phyloP scores from a whole-genome alignment of 352 stramenopile species.

The Discostella stelligera region DNA sequence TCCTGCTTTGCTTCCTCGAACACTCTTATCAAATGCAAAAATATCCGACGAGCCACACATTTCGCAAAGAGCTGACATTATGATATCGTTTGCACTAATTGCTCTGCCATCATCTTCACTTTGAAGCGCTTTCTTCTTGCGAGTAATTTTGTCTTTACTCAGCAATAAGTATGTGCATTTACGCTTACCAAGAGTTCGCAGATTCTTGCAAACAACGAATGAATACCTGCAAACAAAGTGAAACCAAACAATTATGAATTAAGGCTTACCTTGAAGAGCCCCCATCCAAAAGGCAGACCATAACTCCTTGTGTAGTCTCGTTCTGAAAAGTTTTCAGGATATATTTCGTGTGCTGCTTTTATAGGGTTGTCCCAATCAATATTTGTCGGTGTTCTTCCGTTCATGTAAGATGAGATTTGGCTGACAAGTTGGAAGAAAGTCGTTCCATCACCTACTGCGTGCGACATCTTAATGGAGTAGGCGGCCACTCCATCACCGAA shows the following conservation, averaged over 20 bases:
- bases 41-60: constrained; percentile 51
- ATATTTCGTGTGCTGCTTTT: constrained; percentile 53
- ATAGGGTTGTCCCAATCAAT: constrained; percentile 56
- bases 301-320: constrained; percentile 50
- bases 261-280: constrained; percentile 27
- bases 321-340: constrained; percentile 52
- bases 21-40: constrained; percentile 55
- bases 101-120: neutral
- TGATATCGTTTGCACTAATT: constrained; percentile 53
- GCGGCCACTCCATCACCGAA: constrained; percentile 48
- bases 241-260: neutral
- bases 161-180: constrained; percentile 46
- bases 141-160: constrained; percentile 49
- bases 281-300: constrained; percentile 49
- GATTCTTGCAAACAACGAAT: constrained; percentile 23
- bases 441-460: constrained; percentile 49
- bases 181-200: constrained; percentile 37
- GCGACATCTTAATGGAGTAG: constrained; percentile 50
- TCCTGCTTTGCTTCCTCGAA: constrained; percentile 49
- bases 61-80: constrained; percentile 51
- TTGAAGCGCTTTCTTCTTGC: constrained; percentile 45
- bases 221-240: neutral
- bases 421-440: constrained; percentile 54
- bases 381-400: constrained; percentile 27
- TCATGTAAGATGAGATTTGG: constrained; percentile 57